Percentiles rank a stretch among this genome's conserved stretches.
phyloP scores from a whole-genome alignment of 129 eudicot genomes.

The Centella asiatica region DNA sequence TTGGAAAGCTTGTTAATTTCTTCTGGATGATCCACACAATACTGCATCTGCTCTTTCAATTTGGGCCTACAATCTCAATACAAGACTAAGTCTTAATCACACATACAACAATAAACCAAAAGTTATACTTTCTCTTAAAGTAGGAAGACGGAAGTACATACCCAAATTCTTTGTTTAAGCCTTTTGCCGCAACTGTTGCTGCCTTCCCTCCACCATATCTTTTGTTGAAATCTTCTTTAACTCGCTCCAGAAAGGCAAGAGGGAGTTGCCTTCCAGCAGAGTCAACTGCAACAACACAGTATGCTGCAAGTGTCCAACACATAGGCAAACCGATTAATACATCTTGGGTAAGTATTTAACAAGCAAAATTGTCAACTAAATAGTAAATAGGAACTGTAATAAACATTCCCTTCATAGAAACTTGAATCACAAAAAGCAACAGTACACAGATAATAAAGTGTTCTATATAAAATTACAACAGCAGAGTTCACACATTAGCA shows the following conservation, averaged over 20 bases:
- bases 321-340: too few relatives aligned
- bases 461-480: too few relatives aligned
- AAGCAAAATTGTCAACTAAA: too few relatives aligned
- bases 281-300: constrained; percentile 43
- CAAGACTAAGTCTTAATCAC: not conserved
- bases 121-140: not conserved
- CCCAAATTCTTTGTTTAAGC: constrained; percentile 23
- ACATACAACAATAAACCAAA: too few relatives aligned
- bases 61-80: constrained; percentile 30
- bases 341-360: too few relatives aligned
- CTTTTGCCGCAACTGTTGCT: constrained; percentile 38
- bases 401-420: too few relatives aligned
- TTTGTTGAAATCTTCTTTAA: constrained; percentile 45
- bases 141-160: not conserved
- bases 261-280: constrained; percentile 54
- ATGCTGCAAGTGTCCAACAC: constrained; percentile 18
- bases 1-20: constrained; percentile 59
- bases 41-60: constrained; percentile 66
- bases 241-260: constrained; percentile 53
- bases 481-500: too few relatives aligned
- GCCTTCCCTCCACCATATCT: constrained; percentile 58
- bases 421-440: too few relatives aligned
- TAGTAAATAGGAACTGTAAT: too few relatives aligned
- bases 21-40: constrained; percentile 61
- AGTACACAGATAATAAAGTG: too few relatives aligned